Base-by-base conservation (phyloP, 1,139 yeast species). In the Blastobotrys ciferrii region DNA sequence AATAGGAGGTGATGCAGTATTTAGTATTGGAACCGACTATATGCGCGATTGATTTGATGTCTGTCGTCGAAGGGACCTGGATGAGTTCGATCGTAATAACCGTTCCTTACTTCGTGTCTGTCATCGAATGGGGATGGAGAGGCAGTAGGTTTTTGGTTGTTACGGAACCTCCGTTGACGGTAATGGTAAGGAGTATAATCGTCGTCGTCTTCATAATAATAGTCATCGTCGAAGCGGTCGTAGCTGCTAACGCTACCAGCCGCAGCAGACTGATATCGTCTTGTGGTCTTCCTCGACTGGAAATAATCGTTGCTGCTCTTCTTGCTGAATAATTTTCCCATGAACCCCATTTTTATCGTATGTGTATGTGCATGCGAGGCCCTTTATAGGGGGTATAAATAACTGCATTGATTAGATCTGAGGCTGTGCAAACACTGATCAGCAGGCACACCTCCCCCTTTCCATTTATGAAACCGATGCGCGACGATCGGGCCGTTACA, bases 321-420 rank as follows among this genome's bases (percentile, higher is more conserved):
- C 18, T 23, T 18, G 40, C 14, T 36, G 40, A 36, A 36, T 7
- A 36, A 3, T 13, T 36, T 36, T 9, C 40, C 40, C 40, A 36
- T 36, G 40, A 36, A 36, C 28, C 40, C 40, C 40, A 36, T 36
- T 19, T 31, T n/a, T 36, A 12, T 32, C 35, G 5, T 23, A 23
- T 23, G 5, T 23, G 5, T 9, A 23, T 23, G 28, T 23, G 28
- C 28, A 23, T 9, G 28, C 5, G 5, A 9, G 28, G 9, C 37
- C 37, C 15, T 33, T 32, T 33, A 13, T 33, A 18, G 18, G 18
- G n/a, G n/a, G n/a, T n/a, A n/a, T n/a, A n/a, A n/a, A n/a, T n/a
- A n/a, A n/a, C n/a, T n/a, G n/a, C n/a, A n/a, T n/a, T n/a, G n/a
- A n/a, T n/a, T n/a, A n/a, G n/a, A n/a, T n/a, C n/a, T n/a, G n/a